Conservation (phyloP, 75 land plant genomes). For the Selaginella moellendorffii region DNA sequence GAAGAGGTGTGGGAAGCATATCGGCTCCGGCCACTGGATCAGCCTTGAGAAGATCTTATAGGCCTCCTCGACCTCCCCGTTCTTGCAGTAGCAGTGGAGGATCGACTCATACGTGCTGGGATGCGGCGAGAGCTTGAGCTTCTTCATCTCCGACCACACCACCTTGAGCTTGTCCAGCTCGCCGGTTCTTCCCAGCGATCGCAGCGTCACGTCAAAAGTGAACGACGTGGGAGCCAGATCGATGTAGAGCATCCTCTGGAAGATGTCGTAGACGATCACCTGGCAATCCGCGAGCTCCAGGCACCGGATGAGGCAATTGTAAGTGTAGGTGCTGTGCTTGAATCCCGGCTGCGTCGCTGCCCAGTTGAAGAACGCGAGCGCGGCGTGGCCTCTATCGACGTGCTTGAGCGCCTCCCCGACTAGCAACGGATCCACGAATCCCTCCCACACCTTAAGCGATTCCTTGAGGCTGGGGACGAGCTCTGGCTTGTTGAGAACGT, state of each 20-base stretch:
- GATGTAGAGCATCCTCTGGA: not conserved
- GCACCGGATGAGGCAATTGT: not conserved
- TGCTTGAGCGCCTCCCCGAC: not conserved
- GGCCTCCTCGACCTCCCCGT: not conserved
- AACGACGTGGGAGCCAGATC: not conserved
- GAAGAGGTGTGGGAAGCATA: not conserved
- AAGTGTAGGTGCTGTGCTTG: not conserved
- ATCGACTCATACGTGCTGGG: not conserved
- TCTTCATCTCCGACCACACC: not conserved
- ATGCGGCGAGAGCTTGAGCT: not conserved
- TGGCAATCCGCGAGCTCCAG: not conserved
- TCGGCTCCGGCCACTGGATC: not conserved
- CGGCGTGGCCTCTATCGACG: not conserved
- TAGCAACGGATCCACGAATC: not conserved
- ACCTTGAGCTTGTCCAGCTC: not conserved
- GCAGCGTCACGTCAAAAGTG: not conserved
- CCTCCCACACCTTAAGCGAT: not conserved
- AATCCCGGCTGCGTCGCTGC: not conserved
- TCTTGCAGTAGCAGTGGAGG: not conserved
- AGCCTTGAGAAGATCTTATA: not conserved
- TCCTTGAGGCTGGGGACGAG: not conserved
- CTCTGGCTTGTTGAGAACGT: not conserved
- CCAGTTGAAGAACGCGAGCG: not conserved
- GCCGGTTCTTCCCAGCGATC: not conserved
- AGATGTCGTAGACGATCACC: not conserved